phyloP scores from a whole-genome alignment of 2,329 filamentous ascomycete species.

The Tothia fuscella region DNA sequence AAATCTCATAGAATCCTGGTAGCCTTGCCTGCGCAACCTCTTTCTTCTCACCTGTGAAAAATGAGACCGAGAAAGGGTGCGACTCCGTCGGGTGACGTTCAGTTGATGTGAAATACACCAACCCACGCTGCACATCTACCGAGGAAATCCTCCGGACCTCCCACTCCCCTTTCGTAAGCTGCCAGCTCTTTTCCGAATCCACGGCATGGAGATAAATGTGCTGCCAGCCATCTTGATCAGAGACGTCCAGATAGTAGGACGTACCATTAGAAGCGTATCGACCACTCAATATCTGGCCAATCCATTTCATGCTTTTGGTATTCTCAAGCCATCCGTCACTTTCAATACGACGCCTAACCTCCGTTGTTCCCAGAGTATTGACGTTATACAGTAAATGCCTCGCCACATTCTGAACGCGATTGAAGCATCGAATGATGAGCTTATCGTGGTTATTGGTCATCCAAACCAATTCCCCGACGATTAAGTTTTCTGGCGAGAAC shows the following conservation, averaged over 20 bases:
- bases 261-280: too few species aligned
- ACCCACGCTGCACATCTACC: conserved; percentile 42
- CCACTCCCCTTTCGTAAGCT: conserved; percentile 56
- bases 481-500: conserved; percentile 48
- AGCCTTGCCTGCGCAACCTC: conserved; percentile 40
- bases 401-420: conserved; percentile 54
- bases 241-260: too few species aligned
- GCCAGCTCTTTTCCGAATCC: too few species aligned
- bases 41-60: conserved; percentile 37
- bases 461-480: conserved; percentile 58
- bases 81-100: conserved; percentile 54
- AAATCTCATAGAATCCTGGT: conserved; percentile 50
- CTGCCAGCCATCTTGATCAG: too few species aligned
- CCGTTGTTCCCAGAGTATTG: conserved; percentile 30
- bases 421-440: conserved; percentile 55
- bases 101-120: conserved; percentile 55
- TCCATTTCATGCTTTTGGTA: conserved; percentile 42
- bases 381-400: conserved; percentile 50
- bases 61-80: conserved; percentile 53
- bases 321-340: conserved; percentile 52
- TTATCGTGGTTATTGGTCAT: too few species aligned
- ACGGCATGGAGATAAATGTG: too few species aligned
- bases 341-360: conserved; percentile 46
- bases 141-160: conserved; percentile 50
- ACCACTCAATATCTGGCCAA: too few species aligned